phyloP scores from a whole-genome alignment of 805 yeast genomes.

The Ogataea paradorogensis region DNA sequence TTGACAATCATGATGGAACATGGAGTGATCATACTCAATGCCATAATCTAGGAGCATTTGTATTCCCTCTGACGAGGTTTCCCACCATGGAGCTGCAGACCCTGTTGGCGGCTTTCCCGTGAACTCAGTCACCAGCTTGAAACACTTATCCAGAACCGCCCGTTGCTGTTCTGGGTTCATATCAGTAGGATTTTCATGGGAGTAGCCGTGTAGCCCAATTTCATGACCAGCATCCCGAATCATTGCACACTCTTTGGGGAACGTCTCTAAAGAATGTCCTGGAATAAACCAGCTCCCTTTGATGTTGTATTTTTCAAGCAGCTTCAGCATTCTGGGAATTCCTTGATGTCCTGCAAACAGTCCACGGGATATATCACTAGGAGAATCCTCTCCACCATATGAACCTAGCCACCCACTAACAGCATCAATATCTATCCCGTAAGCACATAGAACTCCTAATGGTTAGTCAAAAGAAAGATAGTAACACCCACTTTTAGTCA shows the following conservation, averaged over 20 bases:
- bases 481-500: too few relatives aligned
- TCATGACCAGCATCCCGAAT: conserved; percentile 37
- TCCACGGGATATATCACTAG: conserved; percentile 37
- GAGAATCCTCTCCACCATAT: conserved; percentile 37
- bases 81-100: conserved; percentile 40
- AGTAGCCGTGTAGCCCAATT: conserved; percentile 37
- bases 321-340: conserved; percentile 32
- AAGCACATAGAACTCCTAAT: conserved; percentile 33
- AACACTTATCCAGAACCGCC: conserved; percentile 35
- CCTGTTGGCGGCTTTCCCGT: conserved; percentile 37
- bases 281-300: conserved; percentile 40
- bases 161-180: conserved; percentile 36
- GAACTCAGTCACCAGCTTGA: conserved; percentile 32
- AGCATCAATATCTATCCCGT: conserved; percentile 39
- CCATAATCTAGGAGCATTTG: conserved; percentile 35
- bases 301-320: conserved; percentile 34
- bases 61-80: conserved; percentile 34
- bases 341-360: conserved; percentile 38
- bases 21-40: conserved; percentile 38
- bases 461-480: too few relatives aligned
- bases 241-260: conserved; percentile 36
- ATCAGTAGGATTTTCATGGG: conserved; percentile 37
- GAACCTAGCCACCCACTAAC: conserved; percentile 39
- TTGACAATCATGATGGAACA: conserved; percentile 37
- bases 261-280: conserved; percentile 38